Conservation (phyloP, 106 monocot species). For the Apostasia shenzhenica region DNA sequence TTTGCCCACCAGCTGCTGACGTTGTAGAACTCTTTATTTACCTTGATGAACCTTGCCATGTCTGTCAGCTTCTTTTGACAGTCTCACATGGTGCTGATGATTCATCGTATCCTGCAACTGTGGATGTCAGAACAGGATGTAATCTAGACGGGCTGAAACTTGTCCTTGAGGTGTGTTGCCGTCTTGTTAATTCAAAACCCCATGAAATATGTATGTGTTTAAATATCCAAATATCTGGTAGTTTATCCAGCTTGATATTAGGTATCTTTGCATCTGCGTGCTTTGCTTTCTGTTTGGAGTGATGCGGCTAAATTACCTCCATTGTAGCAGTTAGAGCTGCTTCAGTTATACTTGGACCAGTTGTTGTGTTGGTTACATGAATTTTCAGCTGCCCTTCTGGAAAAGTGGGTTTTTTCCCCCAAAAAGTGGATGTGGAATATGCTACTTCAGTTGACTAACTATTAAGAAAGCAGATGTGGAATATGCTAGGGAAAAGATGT, state of each 20-base stretch:
- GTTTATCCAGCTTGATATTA: too few relatives aligned
- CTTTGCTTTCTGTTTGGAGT: not conserved
- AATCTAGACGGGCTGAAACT: conserved; percentile 80
- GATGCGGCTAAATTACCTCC: too few relatives aligned
- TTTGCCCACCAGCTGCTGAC: conserved; percentile 81
- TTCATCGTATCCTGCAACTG: conserved; percentile 72
- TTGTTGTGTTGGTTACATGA: too few relatives aligned
- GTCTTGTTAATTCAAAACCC: not conserved
- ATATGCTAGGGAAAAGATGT: too few relatives aligned
- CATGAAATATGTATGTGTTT: not conserved
- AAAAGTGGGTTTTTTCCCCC: too few relatives aligned
- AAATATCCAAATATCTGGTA: not conserved
- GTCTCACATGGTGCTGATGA: conserved; percentile 84
- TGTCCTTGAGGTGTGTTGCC: conserved; percentile 72
- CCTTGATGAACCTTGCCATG: conserved; percentile 92
- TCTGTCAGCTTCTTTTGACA: conserved; percentile 91
- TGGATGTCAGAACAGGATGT: conserved; percentile 85
- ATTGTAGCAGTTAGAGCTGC: too few relatives aligned
- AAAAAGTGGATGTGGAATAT: too few relatives aligned
- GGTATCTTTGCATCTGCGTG: too few relatives aligned
- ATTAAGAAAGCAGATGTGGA: too few relatives aligned
- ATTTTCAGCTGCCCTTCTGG: too few relatives aligned
- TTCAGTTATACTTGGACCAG: too few relatives aligned
- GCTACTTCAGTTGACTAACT: too few relatives aligned
- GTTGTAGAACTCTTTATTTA: conserved; percentile 96